A percentile compares a stretch with the other conserved stretches of the same genome.
phyloP scores from a whole-genome alignment of 805 yeast species.

The Yarrowia sp. region DNA sequence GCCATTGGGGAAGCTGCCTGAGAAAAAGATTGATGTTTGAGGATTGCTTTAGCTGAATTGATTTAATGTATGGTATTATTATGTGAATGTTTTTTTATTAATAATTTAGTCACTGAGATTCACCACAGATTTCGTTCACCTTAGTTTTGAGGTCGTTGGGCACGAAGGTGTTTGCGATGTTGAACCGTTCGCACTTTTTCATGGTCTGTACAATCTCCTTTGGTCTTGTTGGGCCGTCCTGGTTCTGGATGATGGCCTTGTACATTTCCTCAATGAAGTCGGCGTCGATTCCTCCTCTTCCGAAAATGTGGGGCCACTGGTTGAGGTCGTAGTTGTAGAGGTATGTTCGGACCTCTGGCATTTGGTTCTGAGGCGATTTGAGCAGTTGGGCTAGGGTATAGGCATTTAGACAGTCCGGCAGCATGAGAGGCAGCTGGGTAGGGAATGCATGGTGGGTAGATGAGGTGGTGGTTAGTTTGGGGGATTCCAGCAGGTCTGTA shows the following conservation, averaged over 20 bases:
- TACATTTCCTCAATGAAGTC: conserved; percentile 31
- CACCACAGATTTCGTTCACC: neutral
- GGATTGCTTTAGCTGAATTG: conserved; percentile 1
- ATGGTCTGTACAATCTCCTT: conserved; percentile 14
- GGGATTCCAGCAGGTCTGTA: neutral
- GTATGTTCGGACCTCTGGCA: conserved; percentile 27
- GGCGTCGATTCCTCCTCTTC: conserved; percentile 30
- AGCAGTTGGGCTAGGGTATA: conserved; percentile 29
- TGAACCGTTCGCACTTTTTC: conserved; percentile 21
- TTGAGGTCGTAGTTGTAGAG: conserved; percentile 26
- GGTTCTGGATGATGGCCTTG: conserved; percentile 25
- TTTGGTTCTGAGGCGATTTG: conserved; percentile 27
- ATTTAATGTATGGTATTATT: conserved; percentile 1
- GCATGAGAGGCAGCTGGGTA: conserved; percentile 2
- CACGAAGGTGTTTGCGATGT: conserved; percentile 24
- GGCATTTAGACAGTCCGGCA: conserved; percentile 26
- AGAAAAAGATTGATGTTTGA: conserved; percentile 15
- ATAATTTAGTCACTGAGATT: neutral
- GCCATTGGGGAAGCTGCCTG: conserved; percentile 16
- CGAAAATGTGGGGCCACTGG: conserved; percentile 12
- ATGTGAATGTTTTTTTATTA: neutral
- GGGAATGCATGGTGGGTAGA: neutral
- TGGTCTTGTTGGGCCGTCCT: neutral
- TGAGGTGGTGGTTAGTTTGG: neutral
- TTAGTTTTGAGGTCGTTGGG: neutral